Evolutionary conservation across 2,329 filamentous ascomycete genomes (phyloP).

Genomic region (Aspergillus thermomutatus): DNA sequence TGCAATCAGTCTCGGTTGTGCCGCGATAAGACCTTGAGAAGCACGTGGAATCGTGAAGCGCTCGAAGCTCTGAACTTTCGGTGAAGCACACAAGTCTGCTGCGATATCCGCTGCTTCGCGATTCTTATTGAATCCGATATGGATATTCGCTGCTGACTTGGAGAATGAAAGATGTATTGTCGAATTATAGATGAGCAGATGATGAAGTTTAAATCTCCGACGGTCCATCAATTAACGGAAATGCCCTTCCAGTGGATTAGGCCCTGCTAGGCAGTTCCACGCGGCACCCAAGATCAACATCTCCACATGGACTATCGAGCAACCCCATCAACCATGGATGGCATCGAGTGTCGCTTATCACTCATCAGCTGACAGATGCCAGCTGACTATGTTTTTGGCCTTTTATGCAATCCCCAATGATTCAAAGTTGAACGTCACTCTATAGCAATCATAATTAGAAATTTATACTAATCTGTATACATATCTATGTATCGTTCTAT

Average conservation of each 20-base stretch:
- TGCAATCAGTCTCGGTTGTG: background rate
- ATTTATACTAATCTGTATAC: background rate
- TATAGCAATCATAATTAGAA: background rate
- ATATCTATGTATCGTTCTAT: conserved; percentile 3
- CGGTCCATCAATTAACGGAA: background rate
- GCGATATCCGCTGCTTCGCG: background rate
- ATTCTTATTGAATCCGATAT: background rate
- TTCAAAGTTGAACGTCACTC: background rate
- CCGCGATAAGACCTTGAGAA: background rate
- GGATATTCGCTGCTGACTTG: background rate
- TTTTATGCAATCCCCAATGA: background rate
- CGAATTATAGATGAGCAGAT: background rate
- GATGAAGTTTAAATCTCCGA: background rate
- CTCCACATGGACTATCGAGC: background rate
- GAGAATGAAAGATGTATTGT: background rate
- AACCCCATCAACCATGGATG: background rate
- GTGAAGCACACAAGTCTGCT: background rate
- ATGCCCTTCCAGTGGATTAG: background rate
- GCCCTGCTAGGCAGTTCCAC: background rate
- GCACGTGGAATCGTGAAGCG: no score
- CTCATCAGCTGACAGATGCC: no score
- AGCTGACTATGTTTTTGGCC: background rate
- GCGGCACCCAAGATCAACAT: background rate
- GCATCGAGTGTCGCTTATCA: background rate
- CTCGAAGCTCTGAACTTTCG: background rate